Evolutionary conservation across 768 basidiomycete genomes (phyloP).

Genomic region (Coprinellus aureogranulatus): DNA sequence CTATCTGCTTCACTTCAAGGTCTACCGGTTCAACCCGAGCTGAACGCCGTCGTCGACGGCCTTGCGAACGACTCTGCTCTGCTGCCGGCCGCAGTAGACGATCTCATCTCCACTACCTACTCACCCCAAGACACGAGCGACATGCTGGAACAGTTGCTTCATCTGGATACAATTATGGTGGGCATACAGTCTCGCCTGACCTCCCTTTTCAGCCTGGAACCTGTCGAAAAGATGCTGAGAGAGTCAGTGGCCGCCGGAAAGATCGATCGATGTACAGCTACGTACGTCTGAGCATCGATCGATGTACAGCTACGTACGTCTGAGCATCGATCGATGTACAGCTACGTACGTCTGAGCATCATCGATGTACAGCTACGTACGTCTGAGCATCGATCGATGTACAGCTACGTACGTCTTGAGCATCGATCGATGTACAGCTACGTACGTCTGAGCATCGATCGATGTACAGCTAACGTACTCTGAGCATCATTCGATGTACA

Average conservation of each 20-base stretch:
- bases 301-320: too few species aligned
- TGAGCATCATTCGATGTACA: too few species aligned
- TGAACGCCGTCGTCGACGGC: constrained; percentile 42
- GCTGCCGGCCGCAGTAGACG: constrained; percentile 58
- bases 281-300: too few species aligned
- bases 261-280: too few species aligned
- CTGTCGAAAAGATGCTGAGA: constrained; percentile 30
- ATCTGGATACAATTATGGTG: constrained; percentile 36
- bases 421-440: too few species aligned
- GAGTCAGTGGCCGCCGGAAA: constrained; percentile 24
- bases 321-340: too few species aligned
- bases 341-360: too few species aligned
- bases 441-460: too few species aligned
- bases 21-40: constrained; percentile 14
- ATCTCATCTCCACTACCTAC: constrained; percentile 66
- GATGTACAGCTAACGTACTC: too few species aligned
- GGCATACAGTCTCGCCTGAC: constrained; percentile 32
- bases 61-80: constrained; percentile 49
- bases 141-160: constrained; percentile 37
- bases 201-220: constrained; percentile 18
- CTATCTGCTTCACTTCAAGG: constrained; percentile 29
- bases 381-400: too few species aligned
- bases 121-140: constrained; percentile 52
- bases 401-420: too few species aligned
- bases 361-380: too few species aligned